Base-by-base conservation (phyloP, 257 asterid genomes). In the Oldenlandia corymbosa region DNA sequence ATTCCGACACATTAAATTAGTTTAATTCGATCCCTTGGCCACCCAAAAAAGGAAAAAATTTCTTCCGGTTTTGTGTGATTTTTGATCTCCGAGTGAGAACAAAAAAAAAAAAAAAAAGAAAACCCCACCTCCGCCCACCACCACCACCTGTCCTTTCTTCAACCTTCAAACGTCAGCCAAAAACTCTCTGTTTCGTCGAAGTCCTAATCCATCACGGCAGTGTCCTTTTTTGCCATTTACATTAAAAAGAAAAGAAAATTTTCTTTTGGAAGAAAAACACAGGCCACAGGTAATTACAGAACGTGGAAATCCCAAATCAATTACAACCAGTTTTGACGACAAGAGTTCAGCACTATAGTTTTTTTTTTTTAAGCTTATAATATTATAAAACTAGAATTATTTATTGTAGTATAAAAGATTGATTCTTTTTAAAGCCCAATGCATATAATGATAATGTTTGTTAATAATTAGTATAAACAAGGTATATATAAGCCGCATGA, bases 181-280 rank as follows among this genome's bases (percentile, higher is more conserved):
- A 37, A 37, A 7, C 37, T 1, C 16, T 27, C 23, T 41, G 39
- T n/a, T n/a, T n/a, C n/a, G n/a, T n/a, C n/a, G 27, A 52, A 60
- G 67, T 68, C 55, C 62, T 13, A 68, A 34, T 27, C 9, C 73
- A 46, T 58, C 61, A 49, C 73, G 67, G 73, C 54, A 49, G 43
- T 49, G n/a, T n/a, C n/a, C n/a, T n/a, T n/a, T n/a, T n/a, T n/a
- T n/a, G n/a, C n/a, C n/a, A n/a, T n/a, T n/a, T n/a, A n/a, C n/a
- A n/a, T n/a, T n/a, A n/a, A n/a, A n/a, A n/a, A n/a, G n/a, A n/a
- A n/a, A n/a, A n/a, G n/a, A n/a, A n/a, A n/a, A n/a, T n/a, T n/a
- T n/a, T n/a, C n/a, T n/a, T n/a, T n/a, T n/a, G n/a, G n/a, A n/a
- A 42, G 14, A 42, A 42, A 13, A 16, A 16, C 47, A 42, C 47